Evolutionary conservation across 2,329 filamentous ascomycete species (phyloP).

Genomic region (Mycogone perniciosa): DNA sequence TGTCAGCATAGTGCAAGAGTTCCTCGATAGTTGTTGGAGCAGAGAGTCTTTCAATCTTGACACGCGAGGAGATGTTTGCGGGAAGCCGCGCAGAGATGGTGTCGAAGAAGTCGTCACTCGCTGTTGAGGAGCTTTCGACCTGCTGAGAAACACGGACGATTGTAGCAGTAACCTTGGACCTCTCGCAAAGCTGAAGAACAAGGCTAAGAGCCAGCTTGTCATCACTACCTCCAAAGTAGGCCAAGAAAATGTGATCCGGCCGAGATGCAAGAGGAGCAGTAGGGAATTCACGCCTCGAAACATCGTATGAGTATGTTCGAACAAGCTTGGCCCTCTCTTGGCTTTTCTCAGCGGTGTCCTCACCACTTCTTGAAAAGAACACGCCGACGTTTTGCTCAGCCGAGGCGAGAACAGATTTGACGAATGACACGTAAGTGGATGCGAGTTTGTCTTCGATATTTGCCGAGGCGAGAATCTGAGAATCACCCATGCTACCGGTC

Average conservation of each 20-base stretch:
- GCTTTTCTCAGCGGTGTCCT: slow-evolving; percentile 33
- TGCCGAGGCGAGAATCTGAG: slow-evolving; percentile 21
- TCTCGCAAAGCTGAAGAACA: slow-evolving; percentile 77
- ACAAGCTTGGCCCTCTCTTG: slow-evolving; percentile 34
- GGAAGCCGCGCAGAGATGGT: slow-evolving; percentile 9
- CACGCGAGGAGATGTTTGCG: slow-evolving; percentile 11
- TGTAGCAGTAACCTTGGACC: slow-evolving; percentile 70
- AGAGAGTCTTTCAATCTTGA: slow-evolving; percentile 17
- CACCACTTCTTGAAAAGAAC: slow-evolving; percentile 60
- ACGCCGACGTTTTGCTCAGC: slow-evolving; percentile 69
- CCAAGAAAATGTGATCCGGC: slow-evolving; percentile 77
- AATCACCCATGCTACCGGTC: slow-evolving; percentile 66
- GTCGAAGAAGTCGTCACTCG: slow-evolving; percentile 12
- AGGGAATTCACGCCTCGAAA: slow-evolving; percentile 47
- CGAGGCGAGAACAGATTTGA: slow-evolving; percentile 60
- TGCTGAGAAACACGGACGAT: slow-evolving; percentile 43
- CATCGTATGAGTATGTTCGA: slow-evolving; percentile 53
- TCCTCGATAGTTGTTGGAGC: slow-evolving; percentile 18
- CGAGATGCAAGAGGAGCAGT: slow-evolving; percentile 56
- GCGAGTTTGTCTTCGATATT: slow-evolving; percentile 32
- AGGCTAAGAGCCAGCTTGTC: slow-evolving; percentile 74
- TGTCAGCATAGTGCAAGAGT: slow-evolving; percentile 16
- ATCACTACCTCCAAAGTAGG: slow-evolving; percentile 79
- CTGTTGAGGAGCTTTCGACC: slow-evolving; percentile 1
- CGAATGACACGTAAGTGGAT: slow-evolving; percentile 62